Conservation (phyloP, 2,329 filamentous ascomycete species). For the Dichotomopilus funicola region DNA sequence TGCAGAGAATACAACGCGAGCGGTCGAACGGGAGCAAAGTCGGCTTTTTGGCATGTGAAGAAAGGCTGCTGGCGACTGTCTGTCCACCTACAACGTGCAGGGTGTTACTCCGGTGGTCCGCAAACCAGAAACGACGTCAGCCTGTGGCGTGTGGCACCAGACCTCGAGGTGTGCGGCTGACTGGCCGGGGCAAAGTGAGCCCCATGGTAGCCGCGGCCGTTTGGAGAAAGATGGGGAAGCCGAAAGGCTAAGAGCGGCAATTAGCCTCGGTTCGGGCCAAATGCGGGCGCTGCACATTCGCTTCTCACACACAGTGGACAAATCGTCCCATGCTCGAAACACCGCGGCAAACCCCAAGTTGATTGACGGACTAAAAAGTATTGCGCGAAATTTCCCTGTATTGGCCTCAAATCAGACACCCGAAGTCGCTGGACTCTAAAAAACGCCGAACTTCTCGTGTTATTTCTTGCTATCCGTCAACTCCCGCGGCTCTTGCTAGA, state of each 20-base stretch:
- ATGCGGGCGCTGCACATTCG: not conserved
- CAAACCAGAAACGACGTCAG: slow-evolving; percentile 1
- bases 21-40: not conserved
- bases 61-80: not conserved
- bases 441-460: too few species aligned
- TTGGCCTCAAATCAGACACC: too few species aligned
- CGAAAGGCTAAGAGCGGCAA: slow-evolving; percentile 18
- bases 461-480: too few species aligned
- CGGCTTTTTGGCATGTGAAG: slow-evolving; percentile 12
- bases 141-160: not conserved
- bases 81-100: not conserved
- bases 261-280: slow-evolving; percentile 25
- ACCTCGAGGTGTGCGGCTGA: too few species aligned
- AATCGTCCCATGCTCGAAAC: not conserved
- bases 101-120: slow-evolving; percentile 18
- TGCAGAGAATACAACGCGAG: not conserved
- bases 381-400: too few species aligned
- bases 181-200: not conserved
- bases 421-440: too few species aligned
- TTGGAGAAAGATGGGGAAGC: not conserved
- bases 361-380: too few species aligned
- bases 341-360: not conserved
- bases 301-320: not conserved
- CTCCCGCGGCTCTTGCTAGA: too few species aligned
- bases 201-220: slow-evolving; percentile 12